Conservation (phyloP, 495 filamentous ascomycete species). For the Cercophora newfieldiana region DNA sequence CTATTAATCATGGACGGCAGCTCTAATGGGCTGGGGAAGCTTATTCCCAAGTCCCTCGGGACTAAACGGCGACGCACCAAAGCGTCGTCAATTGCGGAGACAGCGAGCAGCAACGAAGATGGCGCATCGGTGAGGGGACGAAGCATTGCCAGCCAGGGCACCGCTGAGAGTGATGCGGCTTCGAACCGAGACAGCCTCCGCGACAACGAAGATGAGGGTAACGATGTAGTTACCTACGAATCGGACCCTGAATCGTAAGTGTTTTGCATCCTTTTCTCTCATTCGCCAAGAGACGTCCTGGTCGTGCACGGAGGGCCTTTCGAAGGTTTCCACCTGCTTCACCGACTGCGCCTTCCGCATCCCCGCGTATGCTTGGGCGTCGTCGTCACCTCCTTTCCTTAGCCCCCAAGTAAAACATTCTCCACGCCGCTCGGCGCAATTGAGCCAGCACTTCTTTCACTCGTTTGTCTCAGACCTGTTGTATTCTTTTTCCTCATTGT, state of each 20-base stretch:
- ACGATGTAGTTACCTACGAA: constrained; percentile 26
- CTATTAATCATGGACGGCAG: constrained; percentile 30
- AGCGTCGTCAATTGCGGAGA: constrained; percentile 25
- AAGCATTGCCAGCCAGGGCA: constrained; percentile 30
- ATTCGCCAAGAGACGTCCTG: not conserved
- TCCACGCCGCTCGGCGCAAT: not conserved
- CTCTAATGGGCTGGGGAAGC: constrained; percentile 47
- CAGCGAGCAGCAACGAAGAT: constrained; percentile 29
- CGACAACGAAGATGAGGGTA: constrained; percentile 18
- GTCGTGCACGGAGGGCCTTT: not conserved
- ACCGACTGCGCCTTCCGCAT: not conserved
- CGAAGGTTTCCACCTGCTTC: not conserved
- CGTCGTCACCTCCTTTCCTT: not conserved
- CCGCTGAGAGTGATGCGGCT: constrained; percentile 24
- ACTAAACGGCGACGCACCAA: constrained; percentile 47
- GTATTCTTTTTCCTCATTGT: not conserved
- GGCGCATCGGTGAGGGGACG: constrained; percentile 15
- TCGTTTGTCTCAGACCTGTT: constrained; percentile 13
- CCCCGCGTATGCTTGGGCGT: not conserved
- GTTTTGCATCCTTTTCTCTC: not conserved
- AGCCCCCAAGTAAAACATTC: not conserved
- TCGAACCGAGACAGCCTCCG: constrained; percentile 11
- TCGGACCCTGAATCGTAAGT: constrained; percentile 30
- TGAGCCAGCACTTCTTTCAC: not conserved
- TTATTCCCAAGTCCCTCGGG: constrained; percentile 47